These are phyloP conservation scores for Centrapalus pauciflorus DNA, from an alignment of 129 eudicot genomes.

Conservation along the genomic window DNA sequence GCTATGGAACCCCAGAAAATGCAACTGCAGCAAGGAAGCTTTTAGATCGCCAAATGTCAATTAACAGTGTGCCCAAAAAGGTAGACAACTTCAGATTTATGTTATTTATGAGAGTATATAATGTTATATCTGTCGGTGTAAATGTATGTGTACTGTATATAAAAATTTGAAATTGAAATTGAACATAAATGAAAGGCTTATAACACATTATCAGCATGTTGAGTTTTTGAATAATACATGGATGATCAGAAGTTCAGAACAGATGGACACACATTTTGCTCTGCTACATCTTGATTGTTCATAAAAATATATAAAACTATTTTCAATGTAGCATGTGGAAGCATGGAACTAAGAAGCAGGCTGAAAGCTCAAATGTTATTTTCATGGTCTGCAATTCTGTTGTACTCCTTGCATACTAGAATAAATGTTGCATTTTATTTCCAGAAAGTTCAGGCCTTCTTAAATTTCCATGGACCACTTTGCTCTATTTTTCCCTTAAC, in stretches of 20 bases:
- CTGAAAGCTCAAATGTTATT: no score
- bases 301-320: background rate
- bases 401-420: background rate
- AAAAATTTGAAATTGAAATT: no score
- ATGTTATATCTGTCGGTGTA: slow-evolving; percentile 3
- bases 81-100: slow-evolving; percentile 28
- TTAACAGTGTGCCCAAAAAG: slow-evolving; percentile 95
- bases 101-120: background rate
- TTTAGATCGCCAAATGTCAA: slow-evolving; percentile 94
- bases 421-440: background rate
- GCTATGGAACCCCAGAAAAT: slow-evolving; percentile 98
- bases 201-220: no score
- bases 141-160: background rate
- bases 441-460: background rate
- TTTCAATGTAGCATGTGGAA: slow-evolving; percentile 6
- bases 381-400: background rate
- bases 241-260: background rate
- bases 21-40: slow-evolving; percentile 98
- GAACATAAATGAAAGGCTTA: no score
- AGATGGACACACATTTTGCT: no score
- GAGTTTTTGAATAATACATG: no score
- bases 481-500: background rate
- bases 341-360: background rate
- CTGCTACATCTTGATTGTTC: no score
- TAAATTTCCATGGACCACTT: background rate